phyloP scores from a whole-genome alignment of 163 green algal species.

The Chlorella variabilis region DNA sequence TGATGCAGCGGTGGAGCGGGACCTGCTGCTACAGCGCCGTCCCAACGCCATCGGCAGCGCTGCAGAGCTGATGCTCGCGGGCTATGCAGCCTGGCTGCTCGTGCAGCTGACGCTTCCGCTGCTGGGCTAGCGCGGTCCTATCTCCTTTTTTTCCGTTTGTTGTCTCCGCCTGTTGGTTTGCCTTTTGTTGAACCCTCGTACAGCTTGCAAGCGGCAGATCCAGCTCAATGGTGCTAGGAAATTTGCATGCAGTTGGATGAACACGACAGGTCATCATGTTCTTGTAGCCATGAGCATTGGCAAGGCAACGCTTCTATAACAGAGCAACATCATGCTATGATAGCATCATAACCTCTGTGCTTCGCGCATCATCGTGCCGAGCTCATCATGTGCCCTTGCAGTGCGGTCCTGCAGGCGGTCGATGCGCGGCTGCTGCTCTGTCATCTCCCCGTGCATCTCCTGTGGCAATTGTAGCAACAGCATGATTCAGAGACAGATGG shows the following conservation, averaged over 20 bases:
- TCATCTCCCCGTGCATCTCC: slow-evolving; percentile 35
- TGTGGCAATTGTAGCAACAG: not conserved
- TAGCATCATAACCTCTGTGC: slow-evolving; percentile 15
- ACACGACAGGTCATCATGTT: too few species aligned
- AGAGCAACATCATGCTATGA: too few species aligned
- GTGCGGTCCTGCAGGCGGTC: slow-evolving; percentile 7
- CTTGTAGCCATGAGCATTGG: too few species aligned
- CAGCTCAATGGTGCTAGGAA: too few species aligned
- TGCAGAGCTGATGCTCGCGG: not conserved
- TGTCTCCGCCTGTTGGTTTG: too few species aligned
- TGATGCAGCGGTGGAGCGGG: not conserved
- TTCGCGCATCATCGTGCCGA: slow-evolving; percentile 20
- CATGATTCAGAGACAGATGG: too few species aligned
- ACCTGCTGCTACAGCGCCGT: not conserved
- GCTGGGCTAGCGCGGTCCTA: too few species aligned
- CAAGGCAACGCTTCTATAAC: too few species aligned
- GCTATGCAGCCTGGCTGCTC: not conserved
- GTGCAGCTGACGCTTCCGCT: not conserved
- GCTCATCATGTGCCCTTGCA: slow-evolving; percentile 23
- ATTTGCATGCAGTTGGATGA: too few species aligned
- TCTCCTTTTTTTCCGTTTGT: too few species aligned
- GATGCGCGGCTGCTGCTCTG: slow-evolving; percentile 28
- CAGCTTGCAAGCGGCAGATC: too few species aligned
- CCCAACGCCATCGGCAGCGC: not conserved
- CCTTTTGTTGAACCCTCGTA: too few species aligned